phyloP scores from a whole-genome alignment of 495 filamentous ascomycete species.

The Aspergillus bertholletiae region DNA sequence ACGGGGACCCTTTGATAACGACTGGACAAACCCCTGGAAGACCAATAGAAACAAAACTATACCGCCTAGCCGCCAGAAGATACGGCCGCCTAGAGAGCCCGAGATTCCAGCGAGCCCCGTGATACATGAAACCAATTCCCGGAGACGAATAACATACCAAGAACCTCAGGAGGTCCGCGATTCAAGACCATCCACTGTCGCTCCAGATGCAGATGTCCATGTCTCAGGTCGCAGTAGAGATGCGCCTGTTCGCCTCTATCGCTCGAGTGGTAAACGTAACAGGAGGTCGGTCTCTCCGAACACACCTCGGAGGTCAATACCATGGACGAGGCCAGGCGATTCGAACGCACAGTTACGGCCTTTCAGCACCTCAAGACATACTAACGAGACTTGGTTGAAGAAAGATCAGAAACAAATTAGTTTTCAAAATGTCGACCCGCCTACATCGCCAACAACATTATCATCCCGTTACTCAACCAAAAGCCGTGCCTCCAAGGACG shows the following conservation, averaged over 20 bases:
- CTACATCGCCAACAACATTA: slow-evolving; percentile 37
- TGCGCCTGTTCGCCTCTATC: not conserved
- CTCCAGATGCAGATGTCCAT: not conserved
- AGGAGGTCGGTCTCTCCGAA: not conserved
- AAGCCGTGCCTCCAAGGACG: not conserved
- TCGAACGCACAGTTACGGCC: slow-evolving; percentile 1
- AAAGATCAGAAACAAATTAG: slow-evolving; percentile 32
- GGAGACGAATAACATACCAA: slow-evolving; percentile 12
- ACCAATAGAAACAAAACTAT: slow-evolving; percentile 22
- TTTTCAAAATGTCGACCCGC: slow-evolving; percentile 35
- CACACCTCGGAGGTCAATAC: slow-evolving; percentile 1
- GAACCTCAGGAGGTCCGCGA: slow-evolving; percentile 2
- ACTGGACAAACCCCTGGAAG: slow-evolving; percentile 66
- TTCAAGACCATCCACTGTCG: not conserved
- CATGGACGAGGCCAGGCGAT: not conserved
- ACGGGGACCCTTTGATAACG: slow-evolving; percentile 58
- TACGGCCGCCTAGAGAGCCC: not conserved
- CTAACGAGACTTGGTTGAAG: slow-evolving; percentile 33
- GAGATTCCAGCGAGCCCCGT: slow-evolving; percentile 7
- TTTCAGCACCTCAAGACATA: slow-evolving; percentile 2
- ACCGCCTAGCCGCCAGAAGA: not conserved
- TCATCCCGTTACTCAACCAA: slow-evolving; percentile 17
- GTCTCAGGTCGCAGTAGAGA: not conserved
- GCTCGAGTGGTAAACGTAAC: not conserved
- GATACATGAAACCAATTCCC: slow-evolving; percentile 21